Evolutionary conservation across 2,329 filamentous ascomycete genomes (phyloP).

Genomic region (Volutella citrinella): DNA sequence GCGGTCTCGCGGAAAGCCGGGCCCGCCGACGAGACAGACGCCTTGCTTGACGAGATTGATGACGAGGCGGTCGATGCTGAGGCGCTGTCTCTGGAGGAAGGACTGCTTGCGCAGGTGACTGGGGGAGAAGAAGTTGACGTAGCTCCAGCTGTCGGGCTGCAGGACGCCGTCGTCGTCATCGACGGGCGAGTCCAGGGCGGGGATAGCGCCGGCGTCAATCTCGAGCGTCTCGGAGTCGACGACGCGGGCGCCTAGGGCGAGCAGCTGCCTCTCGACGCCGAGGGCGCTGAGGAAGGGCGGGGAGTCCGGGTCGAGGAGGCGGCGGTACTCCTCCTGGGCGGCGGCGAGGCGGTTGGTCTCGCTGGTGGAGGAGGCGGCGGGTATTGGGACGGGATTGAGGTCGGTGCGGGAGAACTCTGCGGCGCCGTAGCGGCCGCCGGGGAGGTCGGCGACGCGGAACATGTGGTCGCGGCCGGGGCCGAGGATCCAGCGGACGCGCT

Average conservation of each 20-base stretch:
- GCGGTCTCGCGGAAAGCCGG: constrained; percentile 22
- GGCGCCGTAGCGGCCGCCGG: constrained; percentile 22
- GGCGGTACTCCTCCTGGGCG: constrained; percentile 8
- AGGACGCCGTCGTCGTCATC: constrained; percentile 4
- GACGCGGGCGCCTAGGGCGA: constrained; percentile 20
- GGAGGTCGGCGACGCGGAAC: constrained; percentile 22
- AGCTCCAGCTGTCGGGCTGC: constrained; percentile 26
- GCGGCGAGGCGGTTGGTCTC: constrained; percentile 11
- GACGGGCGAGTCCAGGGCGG: constrained; percentile 3
- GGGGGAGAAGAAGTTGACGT: constrained; percentile 24
- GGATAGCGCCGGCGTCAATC: constrained; percentile 11
- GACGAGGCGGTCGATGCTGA: constrained; percentile 17
- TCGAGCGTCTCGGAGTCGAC: constrained; percentile 22
- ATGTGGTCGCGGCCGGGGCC: constrained; percentile 21
- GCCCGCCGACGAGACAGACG: constrained; percentile 22
- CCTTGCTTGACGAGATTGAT: constrained; percentile 15
- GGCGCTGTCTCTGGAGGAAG: constrained; percentile 11
- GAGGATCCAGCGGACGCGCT: constrained; percentile 20
- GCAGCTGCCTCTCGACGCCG: constrained; percentile 23
- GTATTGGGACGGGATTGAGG: constrained; percentile 15
- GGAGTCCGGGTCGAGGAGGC: constrained; percentile 4
- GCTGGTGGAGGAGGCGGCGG: no score
- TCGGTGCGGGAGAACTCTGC: constrained; percentile 19
- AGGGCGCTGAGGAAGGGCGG: constrained; percentile 19
- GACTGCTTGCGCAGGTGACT: constrained; percentile 10